A percentile compares a stretch with the other conserved stretches of the same genome.
Conservation (phyloP, 2,329 filamentous ascomycete species). For the Colletotrichum sp. region DNA sequence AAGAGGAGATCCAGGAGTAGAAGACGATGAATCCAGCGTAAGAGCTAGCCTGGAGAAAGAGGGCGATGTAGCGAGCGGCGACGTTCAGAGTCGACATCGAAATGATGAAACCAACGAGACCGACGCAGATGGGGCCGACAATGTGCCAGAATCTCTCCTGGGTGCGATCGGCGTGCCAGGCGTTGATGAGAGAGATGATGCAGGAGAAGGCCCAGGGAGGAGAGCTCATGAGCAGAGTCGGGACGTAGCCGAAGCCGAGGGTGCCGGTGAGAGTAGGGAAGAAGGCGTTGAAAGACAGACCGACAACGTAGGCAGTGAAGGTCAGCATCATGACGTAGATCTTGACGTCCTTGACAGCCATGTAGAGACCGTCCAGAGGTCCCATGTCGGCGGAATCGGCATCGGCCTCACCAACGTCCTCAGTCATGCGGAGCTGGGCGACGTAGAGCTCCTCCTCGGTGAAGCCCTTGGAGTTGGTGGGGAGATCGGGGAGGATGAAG, state of each 20-base stretch:
- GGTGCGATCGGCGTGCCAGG: constrained; percentile 60
- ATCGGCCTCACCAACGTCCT: constrained; percentile 63
- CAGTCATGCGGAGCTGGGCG: constrained; percentile 59
- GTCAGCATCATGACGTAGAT: constrained; percentile 70
- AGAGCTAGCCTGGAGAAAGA: constrained; percentile 63
- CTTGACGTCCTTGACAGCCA: constrained; percentile 66
- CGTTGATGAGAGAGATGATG: constrained; percentile 58
- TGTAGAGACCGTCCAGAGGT: constrained; percentile 57
- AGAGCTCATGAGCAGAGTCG: constrained; percentile 60
- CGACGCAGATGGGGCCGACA: constrained; percentile 54
- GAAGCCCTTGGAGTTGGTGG: constrained; percentile 62
- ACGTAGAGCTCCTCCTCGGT: constrained; percentile 61
- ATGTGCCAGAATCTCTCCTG: constrained; percentile 68
- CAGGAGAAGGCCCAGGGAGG: constrained; percentile 66
- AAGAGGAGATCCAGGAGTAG: constrained; percentile 63
- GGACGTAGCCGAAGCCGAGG: constrained; percentile 56
- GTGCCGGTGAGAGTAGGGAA: constrained; percentile 60
- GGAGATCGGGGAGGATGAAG: constrained; percentile 59
- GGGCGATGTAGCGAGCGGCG: constrained; percentile 63
- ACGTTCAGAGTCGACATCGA: constrained; percentile 62
- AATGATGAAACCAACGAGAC: constrained; percentile 64
- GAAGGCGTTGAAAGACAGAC: constrained; percentile 63
- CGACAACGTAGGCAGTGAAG: constrained; percentile 65
- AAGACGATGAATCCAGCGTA: constrained; percentile 64
- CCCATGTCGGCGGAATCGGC: constrained; percentile 55